A percentile compares a stretch with the other conserved stretches of the same genome.
phyloP scores from a whole-genome alignment of 208 protist species.

The Trypanosomatidae sp. region DNA sequence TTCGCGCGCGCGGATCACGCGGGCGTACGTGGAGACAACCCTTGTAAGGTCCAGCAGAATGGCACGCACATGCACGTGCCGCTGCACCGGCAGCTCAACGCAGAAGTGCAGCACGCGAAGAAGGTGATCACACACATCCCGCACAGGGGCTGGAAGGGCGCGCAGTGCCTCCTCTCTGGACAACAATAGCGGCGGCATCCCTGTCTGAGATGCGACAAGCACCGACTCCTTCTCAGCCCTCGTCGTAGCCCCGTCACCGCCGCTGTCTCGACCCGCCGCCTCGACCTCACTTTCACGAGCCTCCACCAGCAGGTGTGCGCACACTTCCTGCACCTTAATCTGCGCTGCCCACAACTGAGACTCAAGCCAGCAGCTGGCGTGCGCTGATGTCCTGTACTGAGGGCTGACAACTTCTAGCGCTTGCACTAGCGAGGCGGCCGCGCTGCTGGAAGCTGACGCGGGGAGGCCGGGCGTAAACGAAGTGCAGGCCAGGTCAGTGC shows the following conservation, averaged over 20 bases:
- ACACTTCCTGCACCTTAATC: conserved; percentile 23
- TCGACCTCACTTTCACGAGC: conserved; percentile 7
- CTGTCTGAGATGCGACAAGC: not conserved
- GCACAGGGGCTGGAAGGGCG: conserved; percentile 8
- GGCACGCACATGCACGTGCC: conserved; percentile 55
- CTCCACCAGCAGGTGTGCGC: conserved; percentile 1
- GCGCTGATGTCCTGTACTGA: conserved; percentile 58
- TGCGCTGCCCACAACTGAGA: conserved; percentile 62
- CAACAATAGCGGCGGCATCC: not conserved
- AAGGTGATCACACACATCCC: conserved; percentile 37
- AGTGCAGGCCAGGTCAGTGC: not conserved
- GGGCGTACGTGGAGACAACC: conserved; percentile 30
- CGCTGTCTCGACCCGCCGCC: not conserved
- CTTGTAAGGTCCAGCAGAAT: conserved; percentile 61
- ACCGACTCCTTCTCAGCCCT: not conserved
- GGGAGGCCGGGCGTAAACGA: not conserved
- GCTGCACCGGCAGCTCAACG: conserved; percentile 58
- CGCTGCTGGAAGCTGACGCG: not conserved
- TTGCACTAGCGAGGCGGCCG: conserved; percentile 25
- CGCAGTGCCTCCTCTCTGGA: conserved; percentile 11
- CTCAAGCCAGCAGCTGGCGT: conserved; percentile 51
- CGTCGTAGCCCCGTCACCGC: conserved; percentile 1
- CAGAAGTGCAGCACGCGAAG: conserved; percentile 39
- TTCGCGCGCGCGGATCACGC: conserved; percentile 10
- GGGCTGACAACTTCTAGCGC: conserved; percentile 36